Evolutionary conservation across 192 early-diverging fungal species (phyloP), one percentile per base, ranked within the genome.

Genomic region (Gryganskiella cystojenkinii): DNA sequence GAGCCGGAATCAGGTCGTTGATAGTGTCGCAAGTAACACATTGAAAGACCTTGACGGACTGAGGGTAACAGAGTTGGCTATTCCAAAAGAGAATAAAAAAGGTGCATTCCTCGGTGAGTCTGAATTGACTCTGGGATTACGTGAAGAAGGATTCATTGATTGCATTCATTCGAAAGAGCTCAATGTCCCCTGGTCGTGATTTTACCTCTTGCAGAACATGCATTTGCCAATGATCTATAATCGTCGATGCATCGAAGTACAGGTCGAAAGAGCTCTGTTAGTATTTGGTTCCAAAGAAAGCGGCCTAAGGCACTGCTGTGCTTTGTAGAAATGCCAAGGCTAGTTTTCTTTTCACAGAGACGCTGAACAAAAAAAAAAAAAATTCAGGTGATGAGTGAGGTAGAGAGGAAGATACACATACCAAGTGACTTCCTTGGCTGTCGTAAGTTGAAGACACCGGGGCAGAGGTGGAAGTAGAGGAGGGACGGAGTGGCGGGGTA

Each of bases 11-110:
- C 25, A 93, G 64, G 52, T 94, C 91, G 71, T 94, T 94, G 58
- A 94, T 87, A 1, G 94, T 94, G 34, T 95, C 92, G 83, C 96
- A 98, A 10, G 95, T 92, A 9, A 95, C 94, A 81, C 96, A 98
- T 44, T 92, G 86, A 76, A 96, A 98, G 67, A 94, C 92, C 33
- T 86, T 71, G 30, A 93, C 91, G 9, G 83, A 74, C 22, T 70
- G 57, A 11, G 94, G 94, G 65, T 92, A 95, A 28, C 89, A 86
- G 22, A 95, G 83, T 57, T 91, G 81, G 67, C 91, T 94, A 54
- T 9, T 45, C 44, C 44, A 45, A 3, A 11, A 17, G 44, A 19
- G 25, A 0, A 28, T 46, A 34, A 33, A 63, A 24, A 10, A 4
- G 52, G 45, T 46, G 43, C n/a, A n/a, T n/a, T n/a, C n/a, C n/a